Evolutionary conservation across 805 yeast species (phyloP).

Genomic region (Cyberlindnera petersonii): DNA sequence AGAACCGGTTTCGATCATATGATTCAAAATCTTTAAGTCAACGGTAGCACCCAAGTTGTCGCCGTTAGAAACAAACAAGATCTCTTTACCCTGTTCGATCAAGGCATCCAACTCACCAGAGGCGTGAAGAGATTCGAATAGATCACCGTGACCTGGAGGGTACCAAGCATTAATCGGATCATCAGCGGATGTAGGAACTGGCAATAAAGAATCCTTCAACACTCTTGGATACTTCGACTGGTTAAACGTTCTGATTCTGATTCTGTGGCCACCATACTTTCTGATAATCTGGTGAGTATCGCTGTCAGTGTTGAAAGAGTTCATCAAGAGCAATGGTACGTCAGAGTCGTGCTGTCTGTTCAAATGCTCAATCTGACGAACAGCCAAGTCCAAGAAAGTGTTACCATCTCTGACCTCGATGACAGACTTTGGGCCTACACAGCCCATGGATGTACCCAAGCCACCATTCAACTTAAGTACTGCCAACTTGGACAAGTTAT

Average conservation of each 20-base stretch:
- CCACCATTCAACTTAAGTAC: constrained; percentile 98
- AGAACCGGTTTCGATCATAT: constrained; percentile 86
- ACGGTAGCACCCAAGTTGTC: constrained; percentile 99
- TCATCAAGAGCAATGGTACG: constrained; percentile 95
- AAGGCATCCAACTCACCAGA: constrained; percentile 91
- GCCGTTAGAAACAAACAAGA: constrained; percentile 93
- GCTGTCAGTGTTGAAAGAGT: constrained; percentile 94
- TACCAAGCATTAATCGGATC: constrained; percentile 89
- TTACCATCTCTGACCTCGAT: constrained; percentile 99
- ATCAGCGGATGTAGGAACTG: constrained; percentile 76
- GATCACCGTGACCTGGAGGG: constrained; percentile 99
- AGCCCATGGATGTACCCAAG: constrained; percentile 98
- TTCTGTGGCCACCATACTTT: constrained; percentile 95
- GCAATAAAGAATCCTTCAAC: constrained; percentile 90
- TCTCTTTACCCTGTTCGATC: constrained; percentile 89
- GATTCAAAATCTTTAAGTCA: constrained; percentile 82
- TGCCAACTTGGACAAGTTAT: constrained; percentile 72
- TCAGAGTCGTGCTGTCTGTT: constrained; percentile 87
- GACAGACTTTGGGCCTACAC: constrained; percentile 97
- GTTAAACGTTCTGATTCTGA: constrained; percentile 91
- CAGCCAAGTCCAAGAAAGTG: constrained; percentile 91
- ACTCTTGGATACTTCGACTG: constrained; percentile 98
- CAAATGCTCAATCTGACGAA: constrained; percentile 93
- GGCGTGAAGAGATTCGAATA: constrained; percentile 83
- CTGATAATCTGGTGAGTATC: constrained; percentile 94